These are phyloP conservation scores for Lipomyces spencermartinsiae DNA, from an alignment of 805 yeast species.

Conservation along the genomic window DNA sequence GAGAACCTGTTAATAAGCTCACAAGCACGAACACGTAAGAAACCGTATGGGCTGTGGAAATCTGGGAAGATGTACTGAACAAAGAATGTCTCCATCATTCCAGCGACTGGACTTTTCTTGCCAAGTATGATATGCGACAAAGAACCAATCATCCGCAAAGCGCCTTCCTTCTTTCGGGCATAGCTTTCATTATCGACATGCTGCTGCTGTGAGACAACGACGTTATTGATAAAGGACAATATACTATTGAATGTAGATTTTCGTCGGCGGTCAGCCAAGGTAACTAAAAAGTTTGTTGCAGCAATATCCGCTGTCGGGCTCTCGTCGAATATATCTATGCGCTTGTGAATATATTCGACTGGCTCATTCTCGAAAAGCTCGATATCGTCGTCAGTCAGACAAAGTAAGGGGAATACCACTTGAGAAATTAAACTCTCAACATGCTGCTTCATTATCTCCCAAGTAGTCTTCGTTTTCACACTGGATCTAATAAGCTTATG, in stretches of 20 bases:
- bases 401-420: conserved; percentile 75
- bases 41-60: conserved; percentile 62
- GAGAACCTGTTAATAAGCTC: conserved; percentile 62
- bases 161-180: conserved; percentile 77
- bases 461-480: conserved; percentile 63
- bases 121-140: conserved; percentile 62
- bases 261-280: conserved; percentile 72
- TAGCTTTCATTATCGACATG: conserved; percentile 46
- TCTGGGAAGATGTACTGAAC: conserved; percentile 71
- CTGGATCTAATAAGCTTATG: conserved; percentile 43
- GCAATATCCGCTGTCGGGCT: conserved; percentile 75
- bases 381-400: conserved; percentile 69
- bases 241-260: conserved; percentile 66
- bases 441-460: conserved; percentile 71
- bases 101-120: conserved; percentile 61
- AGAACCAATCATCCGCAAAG: conserved; percentile 77
- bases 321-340: conserved; percentile 68
- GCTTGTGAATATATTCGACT: conserved; percentile 79
- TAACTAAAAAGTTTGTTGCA: conserved; percentile 72
- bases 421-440: conserved; percentile 68
- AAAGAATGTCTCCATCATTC: conserved; percentile 74
- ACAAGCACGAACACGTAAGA: conserved; percentile 69
- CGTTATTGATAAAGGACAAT: conserved; percentile 62
- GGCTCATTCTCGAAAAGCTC: conserved; percentile 87
- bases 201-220: conserved; percentile 41